Percentiles rank a stretch among this genome's conserved stretches.
phyloP scores from a whole-genome alignment of 2,329 filamentous ascomycete genomes.

The Passalora sequoiae region DNA sequence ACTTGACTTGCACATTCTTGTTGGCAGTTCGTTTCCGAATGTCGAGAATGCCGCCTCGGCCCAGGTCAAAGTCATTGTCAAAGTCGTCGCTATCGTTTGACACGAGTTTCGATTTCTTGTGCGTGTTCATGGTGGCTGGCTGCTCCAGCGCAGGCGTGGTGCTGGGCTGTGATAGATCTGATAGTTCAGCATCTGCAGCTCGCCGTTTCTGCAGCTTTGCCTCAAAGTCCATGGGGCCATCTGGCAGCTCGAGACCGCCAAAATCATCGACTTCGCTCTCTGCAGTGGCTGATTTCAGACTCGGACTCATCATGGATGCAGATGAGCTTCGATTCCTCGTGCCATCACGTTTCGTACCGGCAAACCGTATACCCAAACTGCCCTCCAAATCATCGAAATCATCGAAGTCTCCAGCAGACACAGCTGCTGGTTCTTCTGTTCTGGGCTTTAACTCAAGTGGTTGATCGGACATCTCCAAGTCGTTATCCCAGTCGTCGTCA shows the following conservation, averaged over 20 bases:
- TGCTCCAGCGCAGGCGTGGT: slow-evolving; percentile 30
- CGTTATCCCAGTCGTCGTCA: slow-evolving; percentile 49
- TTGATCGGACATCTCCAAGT: slow-evolving; percentile 42
- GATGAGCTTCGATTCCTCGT: slow-evolving; percentile 77
- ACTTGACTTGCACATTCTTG: slow-evolving; percentile 86
- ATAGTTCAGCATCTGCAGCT: slow-evolving; percentile 40
- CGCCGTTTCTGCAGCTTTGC: slow-evolving; percentile 71
- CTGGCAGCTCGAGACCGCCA: slow-evolving; percentile 80
- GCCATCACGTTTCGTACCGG: slow-evolving; percentile 71
- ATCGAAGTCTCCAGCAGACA: slow-evolving; percentile 47
- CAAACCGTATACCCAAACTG: slow-evolving; percentile 84
- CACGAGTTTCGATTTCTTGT: slow-evolving; percentile 33
- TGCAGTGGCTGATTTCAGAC: slow-evolving; percentile 84
- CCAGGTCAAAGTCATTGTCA: slow-evolving; percentile 79
- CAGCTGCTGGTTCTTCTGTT: slow-evolving; percentile 30
- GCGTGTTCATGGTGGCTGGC: slow-evolving; percentile 33
- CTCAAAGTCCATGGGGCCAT: slow-evolving; percentile 75
- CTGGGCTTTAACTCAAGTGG: slow-evolving; percentile 42
- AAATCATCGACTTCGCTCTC: slow-evolving; percentile 94
- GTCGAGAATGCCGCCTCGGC: slow-evolving; percentile 70
- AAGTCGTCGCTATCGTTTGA: slow-evolving; percentile 62
- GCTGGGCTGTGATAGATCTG: slow-evolving; percentile 34
- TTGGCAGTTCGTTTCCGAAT: slow-evolving; percentile 77
- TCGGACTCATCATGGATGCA: slow-evolving; percentile 83
- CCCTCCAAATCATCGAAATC: slow-evolving; percentile 93